Conservation (phyloP, 371 early-diverging fungal genomes). For the Mucor irregularis region DNA sequence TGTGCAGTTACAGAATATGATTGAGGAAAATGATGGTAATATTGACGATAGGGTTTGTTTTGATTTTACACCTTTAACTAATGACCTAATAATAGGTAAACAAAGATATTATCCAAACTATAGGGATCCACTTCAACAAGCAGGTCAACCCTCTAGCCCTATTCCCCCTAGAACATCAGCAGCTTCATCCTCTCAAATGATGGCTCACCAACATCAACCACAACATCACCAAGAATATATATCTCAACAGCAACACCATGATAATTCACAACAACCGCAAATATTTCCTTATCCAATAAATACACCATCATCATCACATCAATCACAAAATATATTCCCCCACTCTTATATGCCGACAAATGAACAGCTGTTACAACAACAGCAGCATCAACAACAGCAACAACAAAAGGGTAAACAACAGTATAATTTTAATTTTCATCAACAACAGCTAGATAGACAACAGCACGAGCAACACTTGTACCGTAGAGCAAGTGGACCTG, state of each 20-base stretch:
- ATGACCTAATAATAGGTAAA: conserved; percentile 1
- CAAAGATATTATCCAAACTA: conserved; percentile 2
- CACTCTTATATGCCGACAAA: neutral
- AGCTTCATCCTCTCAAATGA: conserved; percentile 3
- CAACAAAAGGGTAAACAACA: neutral
- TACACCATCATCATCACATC: too few species aligned
- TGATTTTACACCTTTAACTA: neutral
- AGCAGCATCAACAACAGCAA: conserved; percentile 5
- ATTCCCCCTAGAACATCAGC: conserved; percentile 4
- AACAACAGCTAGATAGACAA: conserved; percentile 6
- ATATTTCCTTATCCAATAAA: too few species aligned
- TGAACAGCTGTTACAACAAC: neutral
- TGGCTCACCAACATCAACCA: conserved; percentile 1
- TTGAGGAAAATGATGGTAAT: conserved; percentile 10
- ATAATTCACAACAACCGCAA: neutral
- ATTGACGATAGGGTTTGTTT: neutral
- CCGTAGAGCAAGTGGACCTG: conserved; percentile 26
- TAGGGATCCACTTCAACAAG: conserved; percentile 10
- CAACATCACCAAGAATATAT: conserved; percentile 11
- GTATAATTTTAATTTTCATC: too few species aligned
- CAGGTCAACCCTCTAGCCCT: neutral
- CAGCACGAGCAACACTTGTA: conserved; percentile 13
- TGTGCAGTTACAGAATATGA: conserved; percentile 9
- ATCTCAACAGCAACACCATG: neutral
- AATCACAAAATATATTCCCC: too few species aligned